Conservation (phyloP, 768 basidiomycete genomes). For the Asterophora lycoperdoides region DNA sequence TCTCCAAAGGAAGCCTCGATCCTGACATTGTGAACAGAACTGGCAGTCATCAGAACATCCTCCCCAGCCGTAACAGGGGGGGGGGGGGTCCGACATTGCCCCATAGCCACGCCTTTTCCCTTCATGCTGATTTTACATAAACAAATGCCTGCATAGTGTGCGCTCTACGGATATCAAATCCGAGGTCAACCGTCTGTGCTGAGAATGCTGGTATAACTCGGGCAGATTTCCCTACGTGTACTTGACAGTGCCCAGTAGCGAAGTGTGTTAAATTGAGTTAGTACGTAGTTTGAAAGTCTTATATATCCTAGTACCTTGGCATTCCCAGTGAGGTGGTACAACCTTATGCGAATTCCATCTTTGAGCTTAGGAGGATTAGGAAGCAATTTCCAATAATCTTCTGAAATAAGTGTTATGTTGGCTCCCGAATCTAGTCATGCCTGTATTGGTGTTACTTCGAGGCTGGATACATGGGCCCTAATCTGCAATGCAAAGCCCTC, state of each 20-base stretch:
- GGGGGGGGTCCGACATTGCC: neutral
- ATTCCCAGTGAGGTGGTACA: too few relatives aligned
- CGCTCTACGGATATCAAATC: conserved; percentile 16
- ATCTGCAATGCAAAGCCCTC: too few relatives aligned
- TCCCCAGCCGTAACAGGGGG: neutral
- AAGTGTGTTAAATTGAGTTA: conserved; percentile 1
- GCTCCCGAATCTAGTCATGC: too few relatives aligned
- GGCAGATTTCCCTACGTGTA: neutral
- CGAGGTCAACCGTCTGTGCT: conserved; percentile 10
- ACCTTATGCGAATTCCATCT: too few relatives aligned
- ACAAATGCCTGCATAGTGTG: conserved; percentile 7
- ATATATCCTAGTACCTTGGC: too few relatives aligned
- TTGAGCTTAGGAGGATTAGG: too few relatives aligned
- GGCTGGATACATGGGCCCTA: too few relatives aligned
- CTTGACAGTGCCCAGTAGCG: conserved; percentile 8
- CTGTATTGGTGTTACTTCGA: too few relatives aligned
- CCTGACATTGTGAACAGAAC: too few relatives aligned
- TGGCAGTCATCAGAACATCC: conserved; percentile 5
- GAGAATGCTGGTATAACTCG: conserved; percentile 7
- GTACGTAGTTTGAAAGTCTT: conserved; percentile 31
- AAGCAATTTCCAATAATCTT: too few relatives aligned
- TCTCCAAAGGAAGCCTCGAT: too few relatives aligned
- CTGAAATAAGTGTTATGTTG: too few relatives aligned
- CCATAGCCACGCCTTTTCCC: neutral
- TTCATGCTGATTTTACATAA: neutral